Evolutionary conservation across 257 asterid genomes (phyloP).

Genomic region (Scutellaria baicalensis): DNA sequence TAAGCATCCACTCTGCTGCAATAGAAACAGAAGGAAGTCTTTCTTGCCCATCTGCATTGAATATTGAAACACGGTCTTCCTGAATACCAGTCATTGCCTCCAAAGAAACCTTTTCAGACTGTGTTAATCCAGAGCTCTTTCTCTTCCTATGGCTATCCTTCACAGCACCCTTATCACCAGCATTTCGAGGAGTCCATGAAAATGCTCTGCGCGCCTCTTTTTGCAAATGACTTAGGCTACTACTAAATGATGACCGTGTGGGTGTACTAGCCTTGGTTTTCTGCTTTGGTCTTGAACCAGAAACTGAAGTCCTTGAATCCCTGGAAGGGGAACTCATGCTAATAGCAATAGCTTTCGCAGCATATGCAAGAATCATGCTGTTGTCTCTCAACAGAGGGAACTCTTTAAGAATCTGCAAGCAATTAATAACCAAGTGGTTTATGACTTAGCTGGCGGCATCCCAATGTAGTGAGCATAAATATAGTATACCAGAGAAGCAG

Average conservation of each 20-base stretch:
- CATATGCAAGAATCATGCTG: slow-evolving; percentile 64
- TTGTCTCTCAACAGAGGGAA: slow-evolving; percentile 86
- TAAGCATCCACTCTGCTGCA: slow-evolving; percentile 98
- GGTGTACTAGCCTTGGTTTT: slow-evolving; percentile 69
- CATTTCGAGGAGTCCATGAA: slow-evolving; percentile 87
- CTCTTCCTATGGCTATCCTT: slow-evolving; percentile 85
- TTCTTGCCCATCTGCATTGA: slow-evolving; percentile 86
- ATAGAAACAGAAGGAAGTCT: slow-evolving; percentile 77
- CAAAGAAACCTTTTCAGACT: slow-evolving; percentile 83
- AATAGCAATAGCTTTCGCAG: slow-evolving; percentile 84
- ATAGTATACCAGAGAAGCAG: slow-evolving; percentile 82
- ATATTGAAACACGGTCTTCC: slow-evolving; percentile 78
- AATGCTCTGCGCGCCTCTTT: slow-evolving; percentile 98
- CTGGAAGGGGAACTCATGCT: slow-evolving; percentile 74
- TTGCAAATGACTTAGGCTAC: slow-evolving; percentile 85
- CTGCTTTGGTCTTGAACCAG: slow-evolving; percentile 79
- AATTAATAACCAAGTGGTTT: slow-evolving; percentile 18
- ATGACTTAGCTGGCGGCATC: slow-evolving; percentile 4
- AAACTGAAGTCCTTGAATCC: slow-evolving; percentile 61
- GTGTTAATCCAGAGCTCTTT: slow-evolving; percentile 80
- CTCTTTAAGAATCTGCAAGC: slow-evolving; percentile 74
- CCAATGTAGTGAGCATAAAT: slow-evolving; percentile 11
- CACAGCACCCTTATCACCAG: slow-evolving; percentile 72
- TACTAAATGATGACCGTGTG: slow-evolving; percentile 67
- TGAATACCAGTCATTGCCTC: slow-evolving; percentile 91